These are phyloP conservation scores for Rhizopogon vulgaris DNA, from an alignment of 768 basidiomycete genomes.

Conservation along the genomic window DNA sequence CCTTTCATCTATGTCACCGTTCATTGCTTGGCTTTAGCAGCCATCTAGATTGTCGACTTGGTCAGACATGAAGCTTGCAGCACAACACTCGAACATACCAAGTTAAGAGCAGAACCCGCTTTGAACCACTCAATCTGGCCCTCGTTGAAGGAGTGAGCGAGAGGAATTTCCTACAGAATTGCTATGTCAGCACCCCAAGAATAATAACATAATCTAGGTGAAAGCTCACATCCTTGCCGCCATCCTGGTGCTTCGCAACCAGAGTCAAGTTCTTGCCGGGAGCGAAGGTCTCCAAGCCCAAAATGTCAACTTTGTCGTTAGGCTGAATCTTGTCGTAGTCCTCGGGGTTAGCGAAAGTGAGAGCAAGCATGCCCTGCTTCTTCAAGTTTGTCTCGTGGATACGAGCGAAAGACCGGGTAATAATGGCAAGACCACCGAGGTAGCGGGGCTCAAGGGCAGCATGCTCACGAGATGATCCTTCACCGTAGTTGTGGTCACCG, in stretches of 20 bases:
- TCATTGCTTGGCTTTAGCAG: slow-evolving; percentile 51
- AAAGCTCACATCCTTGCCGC: slow-evolving; percentile 53
- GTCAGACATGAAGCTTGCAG: slow-evolving; percentile 1
- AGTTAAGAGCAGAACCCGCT: slow-evolving; percentile 89
- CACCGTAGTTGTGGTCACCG: slow-evolving; percentile 94
- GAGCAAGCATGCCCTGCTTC: slow-evolving; percentile 98
- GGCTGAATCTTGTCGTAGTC: slow-evolving; percentile 94
- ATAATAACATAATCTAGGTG: background rate
- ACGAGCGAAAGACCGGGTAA: slow-evolving; percentile 93
- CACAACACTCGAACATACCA: slow-evolving; percentile 41
- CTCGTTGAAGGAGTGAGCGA: slow-evolving; percentile 94
- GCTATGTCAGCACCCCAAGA: slow-evolving; percentile 9
- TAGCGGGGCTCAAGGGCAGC: slow-evolving; percentile 94
- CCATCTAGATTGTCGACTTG: slow-evolving; percentile 43
- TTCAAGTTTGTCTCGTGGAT: slow-evolving; percentile 98
- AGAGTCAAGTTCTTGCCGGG: slow-evolving; percentile 90
- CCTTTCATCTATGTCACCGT: slow-evolving; percentile 1
- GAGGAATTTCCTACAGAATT: slow-evolving; percentile 50
- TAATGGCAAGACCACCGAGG: slow-evolving; percentile 93
- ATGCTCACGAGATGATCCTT: slow-evolving; percentile 97
- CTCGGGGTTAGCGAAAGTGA: slow-evolving; percentile 86
- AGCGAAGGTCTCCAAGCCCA: slow-evolving; percentile 82
- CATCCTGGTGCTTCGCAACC: slow-evolving; percentile 77
- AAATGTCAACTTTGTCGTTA: slow-evolving; percentile 82
- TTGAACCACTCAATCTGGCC: slow-evolving; percentile 99